Percentiles rank a stretch among this genome's conserved stretches.
Conservation (phyloP, 441 rosid species). For the Brassica hybrid region DNA sequence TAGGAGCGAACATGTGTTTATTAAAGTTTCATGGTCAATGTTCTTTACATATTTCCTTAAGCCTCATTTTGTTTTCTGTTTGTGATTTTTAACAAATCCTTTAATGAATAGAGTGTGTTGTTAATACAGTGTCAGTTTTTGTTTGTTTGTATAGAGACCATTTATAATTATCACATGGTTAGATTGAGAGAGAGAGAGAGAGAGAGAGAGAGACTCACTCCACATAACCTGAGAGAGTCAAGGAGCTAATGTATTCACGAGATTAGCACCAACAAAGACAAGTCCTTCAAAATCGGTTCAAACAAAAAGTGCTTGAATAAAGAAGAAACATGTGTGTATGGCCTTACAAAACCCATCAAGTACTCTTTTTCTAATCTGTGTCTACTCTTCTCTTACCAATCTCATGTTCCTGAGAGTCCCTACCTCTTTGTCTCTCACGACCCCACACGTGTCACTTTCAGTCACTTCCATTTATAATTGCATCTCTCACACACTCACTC, state of each 20-base stretch:
- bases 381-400: slow-evolving; percentile 36
- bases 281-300: slow-evolving; percentile 14
- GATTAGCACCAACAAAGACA: slow-evolving; percentile 34
- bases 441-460: slow-evolving; percentile 48
- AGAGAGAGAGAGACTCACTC: not conserved
- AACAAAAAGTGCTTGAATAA: slow-evolving; percentile 30
- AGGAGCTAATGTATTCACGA: slow-evolving; percentile 38
- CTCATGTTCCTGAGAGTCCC: slow-evolving; percentile 36
- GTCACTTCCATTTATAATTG: slow-evolving; percentile 42
- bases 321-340: slow-evolving; percentile 41
- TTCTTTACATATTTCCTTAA: no score
- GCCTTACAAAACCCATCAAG: slow-evolving; percentile 34
- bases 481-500: slow-evolving; percentile 12
- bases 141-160: not conserved
- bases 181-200: not conserved
- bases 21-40: no score
- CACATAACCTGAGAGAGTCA: slow-evolving; percentile 37
- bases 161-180: slow-evolving; percentile 1
- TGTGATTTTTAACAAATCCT: no score
- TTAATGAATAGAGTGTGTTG: no score
- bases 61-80: no score
- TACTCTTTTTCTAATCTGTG: slow-evolving; percentile 30
- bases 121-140: not conserved
- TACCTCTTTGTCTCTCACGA: slow-evolving; percentile 37
- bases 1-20: no score